Percentiles rank a stretch among this genome's conserved stretches.
phyloP scores from a whole-genome alignment of 2,329 filamentous ascomycete genomes.

The Calycina marina region DNA sequence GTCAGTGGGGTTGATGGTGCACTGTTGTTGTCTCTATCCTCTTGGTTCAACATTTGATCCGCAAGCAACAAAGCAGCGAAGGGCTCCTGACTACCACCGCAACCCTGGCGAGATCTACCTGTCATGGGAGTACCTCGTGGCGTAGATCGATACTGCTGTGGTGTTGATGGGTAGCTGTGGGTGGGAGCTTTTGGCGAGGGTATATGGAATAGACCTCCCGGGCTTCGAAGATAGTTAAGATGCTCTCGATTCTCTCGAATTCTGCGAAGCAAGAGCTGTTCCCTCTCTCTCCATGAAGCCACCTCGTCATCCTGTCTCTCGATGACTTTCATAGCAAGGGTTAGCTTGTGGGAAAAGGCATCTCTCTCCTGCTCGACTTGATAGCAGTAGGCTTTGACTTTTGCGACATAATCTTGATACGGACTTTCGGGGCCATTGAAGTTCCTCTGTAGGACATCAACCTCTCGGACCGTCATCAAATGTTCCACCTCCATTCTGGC shows the following conservation, averaged over 20 bases:
- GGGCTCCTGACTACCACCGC: conserved; percentile 41
- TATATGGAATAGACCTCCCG: conserved; percentile 52
- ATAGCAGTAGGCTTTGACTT: conserved; percentile 54
- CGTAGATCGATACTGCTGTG: conserved; percentile 29
- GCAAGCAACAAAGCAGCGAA: conserved; percentile 66
- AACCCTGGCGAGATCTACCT: conserved; percentile 23
- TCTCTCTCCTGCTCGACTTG: conserved; percentile 52
- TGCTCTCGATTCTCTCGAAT: conserved; percentile 86
- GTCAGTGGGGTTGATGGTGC: conserved; percentile 52
- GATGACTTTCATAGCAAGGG: conserved; percentile 64
- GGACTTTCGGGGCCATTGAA: conserved; percentile 38
- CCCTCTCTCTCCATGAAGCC: conserved; percentile 56
- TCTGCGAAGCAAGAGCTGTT: conserved; percentile 61
- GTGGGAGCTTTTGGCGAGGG: conserved; percentile 37
- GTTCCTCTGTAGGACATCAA: conserved; percentile 67
- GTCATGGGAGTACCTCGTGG: conserved; percentile 36
- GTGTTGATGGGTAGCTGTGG: conserved; percentile 24
- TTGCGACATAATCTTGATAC: conserved; percentile 35
- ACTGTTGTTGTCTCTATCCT: conserved; percentile 42
- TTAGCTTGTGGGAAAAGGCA: conserved; percentile 46
- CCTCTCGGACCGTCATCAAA: conserved; percentile 77
- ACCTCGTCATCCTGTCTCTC: conserved; percentile 65
- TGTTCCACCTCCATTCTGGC: conserved; percentile 84
- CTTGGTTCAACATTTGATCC: conserved; percentile 63
- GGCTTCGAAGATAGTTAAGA: conserved; percentile 63